Evolutionary conservation across 139 green algal species (phyloP).

Genomic region (Marvania coccoides): DNA sequence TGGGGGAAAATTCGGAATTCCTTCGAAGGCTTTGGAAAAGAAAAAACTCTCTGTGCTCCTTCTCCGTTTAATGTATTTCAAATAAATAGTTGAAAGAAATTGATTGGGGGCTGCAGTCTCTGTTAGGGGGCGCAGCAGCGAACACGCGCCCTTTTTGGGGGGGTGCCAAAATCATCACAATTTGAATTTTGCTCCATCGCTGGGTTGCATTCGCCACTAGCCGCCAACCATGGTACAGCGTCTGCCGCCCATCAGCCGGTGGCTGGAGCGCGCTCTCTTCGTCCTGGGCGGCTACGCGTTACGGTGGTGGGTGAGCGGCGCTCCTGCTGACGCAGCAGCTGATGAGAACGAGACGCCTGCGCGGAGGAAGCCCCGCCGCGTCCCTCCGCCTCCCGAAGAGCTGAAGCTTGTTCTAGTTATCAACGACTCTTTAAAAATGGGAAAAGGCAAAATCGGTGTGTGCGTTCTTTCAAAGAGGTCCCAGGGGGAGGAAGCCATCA

Average conservation of each 20-base stretch:
- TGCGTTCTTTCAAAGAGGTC: too few species aligned
- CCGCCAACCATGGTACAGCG: too few species aligned
- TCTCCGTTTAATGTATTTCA: too few species aligned
- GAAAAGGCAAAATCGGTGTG: slow-evolving; percentile 68
- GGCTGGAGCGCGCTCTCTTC: neutral
- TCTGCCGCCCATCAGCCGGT: neutral
- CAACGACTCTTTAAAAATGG: slow-evolving; percentile 64
- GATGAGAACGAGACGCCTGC: neutral
- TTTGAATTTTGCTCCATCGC: neutral
- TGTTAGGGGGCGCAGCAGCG: too few species aligned
- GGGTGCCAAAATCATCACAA: too few species aligned
- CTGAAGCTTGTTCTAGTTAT: slow-evolving; percentile 35
- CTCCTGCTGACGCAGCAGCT: neutral
- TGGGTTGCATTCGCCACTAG: neutral
- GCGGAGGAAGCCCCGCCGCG: neutral
- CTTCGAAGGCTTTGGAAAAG: too few species aligned
- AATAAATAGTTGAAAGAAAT: too few species aligned
- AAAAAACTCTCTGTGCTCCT: too few species aligned
- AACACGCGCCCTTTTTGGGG: too few species aligned
- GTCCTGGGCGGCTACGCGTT: neutral
- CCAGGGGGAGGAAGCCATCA: too few species aligned
- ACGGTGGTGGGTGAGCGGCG: neutral
- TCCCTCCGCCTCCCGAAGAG: slow-evolving; percentile 5
- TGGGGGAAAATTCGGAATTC: too few species aligned
- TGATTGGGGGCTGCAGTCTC: too few species aligned